Base-by-base conservation (phyloP, 805 yeast genomes). In the Ascoidea asiatica region DNA sequence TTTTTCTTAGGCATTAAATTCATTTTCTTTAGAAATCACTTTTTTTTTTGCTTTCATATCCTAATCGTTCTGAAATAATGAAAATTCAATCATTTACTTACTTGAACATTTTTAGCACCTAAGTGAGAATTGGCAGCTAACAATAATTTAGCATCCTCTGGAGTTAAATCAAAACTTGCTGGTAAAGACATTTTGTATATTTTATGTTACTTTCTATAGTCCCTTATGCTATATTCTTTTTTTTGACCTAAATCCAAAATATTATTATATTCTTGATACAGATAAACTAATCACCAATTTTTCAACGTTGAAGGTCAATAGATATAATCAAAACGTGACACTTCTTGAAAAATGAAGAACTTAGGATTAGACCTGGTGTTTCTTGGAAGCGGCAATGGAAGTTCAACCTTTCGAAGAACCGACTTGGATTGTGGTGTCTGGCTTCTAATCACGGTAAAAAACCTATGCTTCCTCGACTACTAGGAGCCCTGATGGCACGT, bases 41-140 rank as follows among this genome's bases (percentile, higher is more conserved):
- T 33, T 4, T 23, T 19, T 19, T 5, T 20, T 29, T 4, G 18
- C 13, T 19, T 19, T 13, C 19, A 18, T 35, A 20, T 19, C 21
- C n/a, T n/a, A n/a, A n/a, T n/a, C n/a, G n/a, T n/a, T n/a, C n/a
- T n/a, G 21, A 20, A 19, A 19, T 41, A 13, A 8, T 21, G 35
- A 18, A 22, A 8, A 37, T 37, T 7, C n/a, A 19, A 18, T 5
- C 17, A 35, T 8, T 50, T 61, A 79, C 89, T 73, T 81, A 84
- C 95, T 79, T 89, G 97, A 72, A 90, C 95, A 87, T 92, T 92
- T 87, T 92, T 92, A 70, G 97, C 81, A 73, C 98, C 98, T 71
- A 92, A 83, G 80, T 92, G 98, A 65, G 81, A 86, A 87, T 90
- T 90, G 71, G 98, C 98, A 71, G 98, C 97, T 77, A 92, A 82